These are phyloP conservation scores for Musa balbisiana DNA, from an alignment of 202 grass and related monocot genomes.

Conservation along the genomic window DNA sequence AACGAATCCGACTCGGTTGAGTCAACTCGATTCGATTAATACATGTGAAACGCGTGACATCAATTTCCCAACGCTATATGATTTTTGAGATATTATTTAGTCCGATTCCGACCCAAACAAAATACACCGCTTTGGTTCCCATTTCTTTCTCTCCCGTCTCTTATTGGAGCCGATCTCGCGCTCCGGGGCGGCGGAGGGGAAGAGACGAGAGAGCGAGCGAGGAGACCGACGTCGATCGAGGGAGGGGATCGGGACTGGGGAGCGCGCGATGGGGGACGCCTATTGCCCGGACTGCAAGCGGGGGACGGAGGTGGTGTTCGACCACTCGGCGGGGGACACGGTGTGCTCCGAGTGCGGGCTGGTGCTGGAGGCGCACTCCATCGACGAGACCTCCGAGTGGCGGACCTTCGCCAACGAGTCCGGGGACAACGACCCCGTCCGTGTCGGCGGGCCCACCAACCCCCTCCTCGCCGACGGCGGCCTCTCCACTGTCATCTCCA, in stretches of 20 bases:
- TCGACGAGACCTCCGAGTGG: slow-evolving; percentile 20
- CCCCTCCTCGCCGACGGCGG: slow-evolving; percentile 13
- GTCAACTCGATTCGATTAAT: background rate
- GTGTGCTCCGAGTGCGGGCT: slow-evolving; percentile 17
- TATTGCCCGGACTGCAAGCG: slow-evolving; percentile 20
- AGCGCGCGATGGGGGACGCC: background rate
- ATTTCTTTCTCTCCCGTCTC: background rate
- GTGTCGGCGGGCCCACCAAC: slow-evolving; percentile 10
- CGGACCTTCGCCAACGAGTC: slow-evolving; percentile 18
- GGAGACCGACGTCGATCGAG: background rate
- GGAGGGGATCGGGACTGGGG: background rate
- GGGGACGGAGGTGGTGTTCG: slow-evolving; percentile 17
- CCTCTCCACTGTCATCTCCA: slow-evolving; percentile 16
- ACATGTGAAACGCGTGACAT: background rate
- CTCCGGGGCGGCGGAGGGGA: background rate
- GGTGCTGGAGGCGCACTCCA: slow-evolving; percentile 17
- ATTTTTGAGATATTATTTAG: no score
- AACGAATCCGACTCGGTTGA: background rate
- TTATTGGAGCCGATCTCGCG: slow-evolving; percentile 2
- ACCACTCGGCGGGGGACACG: slow-evolving; percentile 14
- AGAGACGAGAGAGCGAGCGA: background rate
- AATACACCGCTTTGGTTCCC: no score
- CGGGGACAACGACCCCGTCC: slow-evolving; percentile 18
- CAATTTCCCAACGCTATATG: background rate
- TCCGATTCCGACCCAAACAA: no score